These are phyloP conservation scores for Salvia miltiorrhiza DNA, from an alignment of 257 asterid genomes.

Conservation along the genomic window DNA sequence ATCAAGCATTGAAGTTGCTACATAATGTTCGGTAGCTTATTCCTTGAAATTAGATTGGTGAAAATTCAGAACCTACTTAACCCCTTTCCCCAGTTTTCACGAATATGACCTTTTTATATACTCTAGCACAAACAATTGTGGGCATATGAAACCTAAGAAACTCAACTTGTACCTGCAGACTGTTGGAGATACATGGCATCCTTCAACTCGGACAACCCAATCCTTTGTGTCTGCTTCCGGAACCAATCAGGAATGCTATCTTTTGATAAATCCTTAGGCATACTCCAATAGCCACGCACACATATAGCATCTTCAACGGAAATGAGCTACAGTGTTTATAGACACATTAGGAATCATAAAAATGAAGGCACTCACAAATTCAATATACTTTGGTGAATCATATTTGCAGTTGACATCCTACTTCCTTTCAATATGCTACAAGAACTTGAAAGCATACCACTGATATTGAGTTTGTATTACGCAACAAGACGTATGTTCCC, in stretches of 20 bases:
- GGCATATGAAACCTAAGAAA: not conserved
- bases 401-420: not conserved
- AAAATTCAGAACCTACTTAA: not conserved
- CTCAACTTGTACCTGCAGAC: conserved; percentile 40
- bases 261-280: conserved; percentile 52
- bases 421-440: conserved; percentile 6
- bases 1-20: conserved; percentile 10
- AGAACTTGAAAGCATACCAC: conserved; percentile 55
- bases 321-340: conserved; percentile 54
- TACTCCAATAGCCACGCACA: conserved; percentile 89
- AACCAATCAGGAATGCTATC: conserved; percentile 54
- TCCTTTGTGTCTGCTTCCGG: conserved; percentile 42
- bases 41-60: not conserved
- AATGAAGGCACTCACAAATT: not conserved
- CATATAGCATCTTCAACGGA: conserved; percentile 60
- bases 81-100: conserved; percentile 6
- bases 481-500: conserved; percentile 80
- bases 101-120: not conserved
- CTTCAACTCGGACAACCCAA: conserved; percentile 54
- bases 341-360: conserved; percentile 18
- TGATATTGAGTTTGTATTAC: conserved; percentile 82
- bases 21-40: not conserved
- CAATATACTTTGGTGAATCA: not conserved
- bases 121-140: conserved; percentile 8
- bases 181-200: conserved; percentile 65